Evolutionary conservation across 805 yeast species (phyloP), one percentile per base, ranked within the genome.

Genomic region (Lipomyces kockii): DNA sequence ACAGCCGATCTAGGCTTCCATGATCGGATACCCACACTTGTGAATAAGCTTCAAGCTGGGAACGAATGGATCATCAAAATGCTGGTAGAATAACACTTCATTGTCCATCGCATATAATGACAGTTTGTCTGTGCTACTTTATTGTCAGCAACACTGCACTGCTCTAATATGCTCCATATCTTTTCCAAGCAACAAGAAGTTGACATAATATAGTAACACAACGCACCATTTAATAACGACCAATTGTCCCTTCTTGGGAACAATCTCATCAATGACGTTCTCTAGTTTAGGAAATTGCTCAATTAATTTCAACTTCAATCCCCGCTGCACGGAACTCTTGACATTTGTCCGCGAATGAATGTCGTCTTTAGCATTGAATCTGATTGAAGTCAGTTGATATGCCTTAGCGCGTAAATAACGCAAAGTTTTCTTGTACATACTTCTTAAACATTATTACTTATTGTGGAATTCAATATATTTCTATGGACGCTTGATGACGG

Each of bases 251-350:
- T 93, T 93, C 81, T 94, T 93, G 75, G 98, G 98, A 74, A 92
- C 85, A 68, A 92, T 80, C 62, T 86, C 89, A 74, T 93, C 97
- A 57, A 93, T 89, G 12, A 85, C 87, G 5, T 87, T 85, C 75
- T 90, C 97, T 71, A 92, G 78, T n/a, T 79, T 80, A 25, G 92
- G 92, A 76, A 88, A 93, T 78, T 89, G 92, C 3, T 82, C 81
- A 1, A 89, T 89, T 63, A 93, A 83, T 74, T 88, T 90, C 22
- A 89, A 72, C 76, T 91, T 91, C 72, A 94, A 82, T n/a, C 89
- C 89, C 78, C 98, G 86, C 78, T 92, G 97, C n/a, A 90, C 93
- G 1, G 98, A 93, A 0, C 97, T 90, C 79, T 93, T 93, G 78
- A 93, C 89, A 76, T 94, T 94, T 14, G 97, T 88, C 71, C 95